Base-by-base conservation (phyloP, 2,329 filamentous ascomycete species). In the Ophiosphaerella narmari region DNA sequence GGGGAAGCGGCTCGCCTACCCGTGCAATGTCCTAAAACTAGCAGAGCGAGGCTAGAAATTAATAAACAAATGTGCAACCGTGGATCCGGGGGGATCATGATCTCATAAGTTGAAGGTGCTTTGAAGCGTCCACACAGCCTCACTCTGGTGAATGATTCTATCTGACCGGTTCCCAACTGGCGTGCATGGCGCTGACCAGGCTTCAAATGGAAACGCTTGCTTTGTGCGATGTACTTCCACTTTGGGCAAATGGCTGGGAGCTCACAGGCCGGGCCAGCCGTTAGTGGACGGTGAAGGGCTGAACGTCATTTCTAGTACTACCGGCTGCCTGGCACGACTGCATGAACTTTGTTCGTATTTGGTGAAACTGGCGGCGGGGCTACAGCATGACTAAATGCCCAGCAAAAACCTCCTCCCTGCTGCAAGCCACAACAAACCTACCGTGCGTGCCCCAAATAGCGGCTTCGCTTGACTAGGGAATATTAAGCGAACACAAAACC, bases 281-380 rank as follows among this genome's bases (percentile, higher is more conserved):
- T 35, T 35, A 8, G 33, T 12, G 13, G 7, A 35, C 14, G 33
- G 4, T n/a, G 12, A 35, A 35, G 13, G 33, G 33, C 13, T 35
- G 4, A 14, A 16, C 33, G n/a, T 4, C 32, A n/a, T n/a, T n/a
- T n/a, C n/a, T 18, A 24, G 39, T 7, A 33, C 31, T 35, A 21
- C 31, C 40, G 40, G 36, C 24, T 33, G 33, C 32, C 29, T 43
- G 40, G 49, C 44, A 52, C 43, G 33, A 24, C 39, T 33, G 24
- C 29, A 18, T 42, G 26, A 29, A 36, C 13, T 16, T 35, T 11
- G 11, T 29, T 29, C 26, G 26, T 29, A 29, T 29, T 29, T 29
- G 11, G 26, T 29, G 13, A 38, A 49, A 7, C 47, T 41, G 45
- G n/a, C 11, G 26, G 7, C 6, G 26, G 26, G 26, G 26, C 7